Conservation (phyloP, 768 basidiomycete species). For the Pholiota microspora region DNA sequence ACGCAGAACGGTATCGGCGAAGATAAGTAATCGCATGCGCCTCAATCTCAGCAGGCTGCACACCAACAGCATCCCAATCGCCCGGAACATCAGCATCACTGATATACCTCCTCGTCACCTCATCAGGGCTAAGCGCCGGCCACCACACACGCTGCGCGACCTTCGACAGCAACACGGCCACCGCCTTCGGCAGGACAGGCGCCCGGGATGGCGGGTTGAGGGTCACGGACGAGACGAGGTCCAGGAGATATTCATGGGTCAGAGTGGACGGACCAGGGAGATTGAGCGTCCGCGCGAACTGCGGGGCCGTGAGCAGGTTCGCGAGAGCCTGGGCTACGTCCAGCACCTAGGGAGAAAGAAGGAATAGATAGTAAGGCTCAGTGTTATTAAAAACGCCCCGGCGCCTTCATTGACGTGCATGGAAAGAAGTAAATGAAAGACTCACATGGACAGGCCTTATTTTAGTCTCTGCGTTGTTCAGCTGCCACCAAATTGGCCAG, state of each 20-base stretch:
- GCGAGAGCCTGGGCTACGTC: constrained; percentile 91
- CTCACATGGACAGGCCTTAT: constrained; percentile 90
- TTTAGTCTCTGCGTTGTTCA: constrained; percentile 85
- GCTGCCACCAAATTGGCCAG: constrained; percentile 92
- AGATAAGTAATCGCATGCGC: constrained; percentile 85
- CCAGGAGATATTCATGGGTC: constrained; percentile 76
- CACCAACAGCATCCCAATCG: constrained; percentile 82
- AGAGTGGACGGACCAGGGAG: constrained; percentile 90
- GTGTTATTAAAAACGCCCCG: constrained; percentile 15
- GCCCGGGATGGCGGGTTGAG: constrained; percentile 69
- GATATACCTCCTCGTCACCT: constrained; percentile 84
- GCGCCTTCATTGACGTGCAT: constrained; percentile 10
- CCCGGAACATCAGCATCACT: constrained; percentile 74
- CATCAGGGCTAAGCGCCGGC: constrained; percentile 89
- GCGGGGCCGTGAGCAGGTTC: constrained; percentile 67
- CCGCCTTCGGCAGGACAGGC: constrained; percentile 70
- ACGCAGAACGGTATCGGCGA: constrained; percentile 87
- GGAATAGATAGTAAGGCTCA: constrained; percentile 12
- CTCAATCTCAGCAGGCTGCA: constrained; percentile 83
- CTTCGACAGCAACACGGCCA: constrained; percentile 65
- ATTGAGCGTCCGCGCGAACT: constrained; percentile 63
- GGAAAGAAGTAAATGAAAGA: no score
- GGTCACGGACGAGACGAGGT: constrained; percentile 80
- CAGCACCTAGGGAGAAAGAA: constrained; percentile 68
- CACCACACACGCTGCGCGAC: constrained; percentile 79